These are phyloP conservation scores for Microsporum ferrugineum DNA, from an alignment of 2,329 filamentous ascomycete genomes.

Conservation along the genomic window DNA sequence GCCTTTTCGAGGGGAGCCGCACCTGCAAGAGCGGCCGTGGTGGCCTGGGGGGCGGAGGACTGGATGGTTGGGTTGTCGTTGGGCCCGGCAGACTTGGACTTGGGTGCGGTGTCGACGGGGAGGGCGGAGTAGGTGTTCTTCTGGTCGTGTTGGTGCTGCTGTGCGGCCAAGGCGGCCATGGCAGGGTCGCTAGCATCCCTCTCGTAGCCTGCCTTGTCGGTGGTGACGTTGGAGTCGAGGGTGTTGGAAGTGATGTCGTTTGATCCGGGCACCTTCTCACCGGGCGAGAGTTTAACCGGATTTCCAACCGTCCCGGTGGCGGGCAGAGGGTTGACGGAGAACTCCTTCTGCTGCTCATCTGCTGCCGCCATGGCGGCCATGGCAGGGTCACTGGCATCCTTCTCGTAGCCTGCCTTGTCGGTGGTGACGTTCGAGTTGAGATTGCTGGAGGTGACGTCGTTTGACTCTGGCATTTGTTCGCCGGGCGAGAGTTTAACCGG, in stretches of 20 bases:
- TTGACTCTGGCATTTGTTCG: constrained; percentile 60
- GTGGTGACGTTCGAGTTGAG: constrained; percentile 54
- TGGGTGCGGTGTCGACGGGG: background rate
- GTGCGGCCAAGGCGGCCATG: constrained; percentile 32
- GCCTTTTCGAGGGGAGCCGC: constrained; percentile 32
- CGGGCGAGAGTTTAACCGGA: constrained; percentile 65
- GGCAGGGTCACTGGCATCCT: constrained; percentile 47
- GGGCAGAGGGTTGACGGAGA: constrained; percentile 46
- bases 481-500: constrained; percentile 69
- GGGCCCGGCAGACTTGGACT: constrained; percentile 1
- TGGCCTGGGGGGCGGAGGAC: constrained; percentile 41
- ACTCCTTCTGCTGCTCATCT: constrained; percentile 33
- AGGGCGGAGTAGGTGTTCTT: background rate
- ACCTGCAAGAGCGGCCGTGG: constrained; percentile 36
- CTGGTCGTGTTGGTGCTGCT: constrained; percentile 19
- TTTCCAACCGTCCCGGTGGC: constrained; percentile 56
- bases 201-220: constrained; percentile 79
- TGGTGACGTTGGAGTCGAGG: constrained; percentile 51
- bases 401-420: constrained; percentile 79
- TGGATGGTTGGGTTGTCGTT: constrained; percentile 38
- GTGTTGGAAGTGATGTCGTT: constrained; percentile 54
- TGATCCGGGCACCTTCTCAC: constrained; percentile 64
- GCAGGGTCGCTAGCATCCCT: constrained; percentile 49
- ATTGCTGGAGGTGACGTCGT: constrained; percentile 49
- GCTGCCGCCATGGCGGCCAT: constrained; percentile 34